Conservation (phyloP, 164 flowering plant species). For the Malania oleifera region DNA sequence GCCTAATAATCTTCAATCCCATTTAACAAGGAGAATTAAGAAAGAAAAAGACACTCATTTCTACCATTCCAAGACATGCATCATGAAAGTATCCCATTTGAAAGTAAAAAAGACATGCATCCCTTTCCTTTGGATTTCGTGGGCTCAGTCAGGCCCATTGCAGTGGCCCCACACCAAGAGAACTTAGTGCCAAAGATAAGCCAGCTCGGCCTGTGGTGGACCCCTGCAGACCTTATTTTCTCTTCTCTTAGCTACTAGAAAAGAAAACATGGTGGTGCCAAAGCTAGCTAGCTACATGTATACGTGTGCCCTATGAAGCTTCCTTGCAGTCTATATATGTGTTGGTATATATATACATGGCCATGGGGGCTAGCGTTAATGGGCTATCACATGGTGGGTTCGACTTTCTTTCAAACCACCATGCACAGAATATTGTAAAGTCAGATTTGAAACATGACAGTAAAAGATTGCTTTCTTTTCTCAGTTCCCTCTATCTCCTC, state of each 20-base stretch:
- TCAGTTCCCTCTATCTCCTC: constrained; percentile 23
- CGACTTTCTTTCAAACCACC: constrained; percentile 43
- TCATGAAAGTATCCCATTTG: constrained; percentile 1
- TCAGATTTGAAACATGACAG: constrained; percentile 8
- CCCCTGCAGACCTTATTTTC: too few species aligned
- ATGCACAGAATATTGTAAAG: constrained; percentile 3
- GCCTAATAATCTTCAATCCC: constrained; percentile 16
- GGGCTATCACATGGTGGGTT: constrained; percentile 40
- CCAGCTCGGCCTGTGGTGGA: constrained; percentile 8
- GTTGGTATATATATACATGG: too few species aligned
- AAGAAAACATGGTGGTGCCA: constrained; percentile 25
- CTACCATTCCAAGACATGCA: constrained; percentile 18
- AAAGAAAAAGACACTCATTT: constrained; percentile 8
- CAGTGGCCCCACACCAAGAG: constrained; percentile 24
- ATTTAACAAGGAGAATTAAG: constrained; percentile 27
- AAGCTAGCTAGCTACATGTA: constrained; percentile 29
- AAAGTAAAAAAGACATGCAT: constrained; percentile 24
- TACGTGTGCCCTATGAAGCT: constrained; percentile 33
- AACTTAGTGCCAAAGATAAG: constrained; percentile 28
- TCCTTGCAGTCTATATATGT: constrained; percentile 32
- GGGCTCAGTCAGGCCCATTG: constrained; percentile 29
- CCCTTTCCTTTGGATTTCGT: constrained; percentile 57
- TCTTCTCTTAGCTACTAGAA: too few species aligned
- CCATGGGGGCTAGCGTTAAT: too few species aligned
- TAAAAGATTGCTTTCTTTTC: constrained; percentile 49